phyloP scores from a whole-genome alignment of 2,329 filamentous ascomycete species.

The Dactylella cylindrospora region DNA sequence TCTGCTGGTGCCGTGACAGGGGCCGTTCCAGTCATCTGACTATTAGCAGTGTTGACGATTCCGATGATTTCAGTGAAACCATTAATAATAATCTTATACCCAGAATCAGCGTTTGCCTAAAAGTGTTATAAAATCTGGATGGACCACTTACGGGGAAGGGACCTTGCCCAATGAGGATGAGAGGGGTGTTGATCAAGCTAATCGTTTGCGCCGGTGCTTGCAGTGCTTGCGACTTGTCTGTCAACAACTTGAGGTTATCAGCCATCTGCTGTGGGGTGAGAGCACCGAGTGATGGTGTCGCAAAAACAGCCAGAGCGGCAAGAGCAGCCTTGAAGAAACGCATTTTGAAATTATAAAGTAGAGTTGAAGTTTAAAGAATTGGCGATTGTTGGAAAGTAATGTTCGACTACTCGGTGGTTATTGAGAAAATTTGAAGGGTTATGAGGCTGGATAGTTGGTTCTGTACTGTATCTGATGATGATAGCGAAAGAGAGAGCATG shows the following conservation, averaged over 20 bases:
- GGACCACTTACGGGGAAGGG: slow-evolving; percentile 49
- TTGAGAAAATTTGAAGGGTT: too few species aligned
- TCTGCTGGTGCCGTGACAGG: slow-evolving; percentile 35
- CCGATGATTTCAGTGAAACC: slow-evolving; percentile 50
- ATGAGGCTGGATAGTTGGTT: too few species aligned
- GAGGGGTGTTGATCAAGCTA: slow-evolving; percentile 47
- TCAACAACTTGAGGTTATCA: slow-evolving; percentile 48
- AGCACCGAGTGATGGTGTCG: slow-evolving; percentile 41
- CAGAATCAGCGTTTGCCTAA: slow-evolving; percentile 2
- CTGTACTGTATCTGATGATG: too few species aligned
- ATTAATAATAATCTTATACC: slow-evolving; percentile 48
- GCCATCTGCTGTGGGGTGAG: slow-evolving; percentile 46
- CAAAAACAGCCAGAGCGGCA: slow-evolving; percentile 43
- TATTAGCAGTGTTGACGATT: slow-evolving; percentile 44
- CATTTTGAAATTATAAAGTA: too few species aligned
- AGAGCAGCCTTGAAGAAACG: slow-evolving; percentile 43
- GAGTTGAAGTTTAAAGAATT: too few species aligned
- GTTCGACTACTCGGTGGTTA: too few species aligned
- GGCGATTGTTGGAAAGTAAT: too few species aligned
- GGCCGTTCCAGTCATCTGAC: slow-evolving; percentile 43
- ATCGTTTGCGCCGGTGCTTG: slow-evolving; percentile 49
- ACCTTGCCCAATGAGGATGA: slow-evolving; percentile 49
- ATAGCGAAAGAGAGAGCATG: too few species aligned
- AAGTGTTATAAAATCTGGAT: neutral
- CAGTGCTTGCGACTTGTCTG: slow-evolving; percentile 48